Evolutionary conservation across 352 stramenopile genomes (phyloP), one percentile per base, ranked within the genome.

Genomic region (Plasmopara muralis): DNA sequence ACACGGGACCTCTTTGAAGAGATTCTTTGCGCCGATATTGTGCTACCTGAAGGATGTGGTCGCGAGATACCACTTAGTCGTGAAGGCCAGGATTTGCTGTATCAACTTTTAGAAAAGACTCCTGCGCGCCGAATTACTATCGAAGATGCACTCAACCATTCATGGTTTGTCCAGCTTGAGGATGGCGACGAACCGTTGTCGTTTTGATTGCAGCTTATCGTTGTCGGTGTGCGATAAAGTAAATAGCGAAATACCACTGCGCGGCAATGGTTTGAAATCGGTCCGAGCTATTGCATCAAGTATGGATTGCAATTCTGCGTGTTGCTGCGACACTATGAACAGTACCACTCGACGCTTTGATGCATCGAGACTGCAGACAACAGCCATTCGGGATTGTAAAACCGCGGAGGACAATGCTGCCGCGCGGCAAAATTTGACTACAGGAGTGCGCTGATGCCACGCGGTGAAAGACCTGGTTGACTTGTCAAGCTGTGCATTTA

Each of bases 1-100:
- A 80, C 77, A 0, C 83, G 78, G 55, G 73, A 91, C 45, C 55
- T 95, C 10, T 91, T 95, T 33, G 82, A 95, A n/a, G 65, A 82
- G 47, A 90, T 95, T 43, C 52, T 49, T 44, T 56, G 50, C n/a
- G 78, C 76, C 9, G 43, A 60, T 20, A 69, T 77, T 31, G 42
- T 72, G 10, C 34, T 86, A 6, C 74, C 68, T 25, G 47, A 50
- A 38, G 25, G 52, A 20, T 65, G 50, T 46, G 16, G 14, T 30
- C 42, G 45, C 13, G 45, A 60, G 20, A 20, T 57, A 6, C 40
- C 50, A 30, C 25, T 88, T 16, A 62, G 43, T 12, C 40, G 50
- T 4, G 60, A 72, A 29, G 74, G 64, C 39, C 41, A 60, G 8
- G 63, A 89, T 35, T 57, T 94, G 47, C 62, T 94, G 9, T 42